These are phyloP conservation scores for Pinus tabuliformis DNA, from an alignment of 75 land plant genomes.

Conservation along the genomic window DNA sequence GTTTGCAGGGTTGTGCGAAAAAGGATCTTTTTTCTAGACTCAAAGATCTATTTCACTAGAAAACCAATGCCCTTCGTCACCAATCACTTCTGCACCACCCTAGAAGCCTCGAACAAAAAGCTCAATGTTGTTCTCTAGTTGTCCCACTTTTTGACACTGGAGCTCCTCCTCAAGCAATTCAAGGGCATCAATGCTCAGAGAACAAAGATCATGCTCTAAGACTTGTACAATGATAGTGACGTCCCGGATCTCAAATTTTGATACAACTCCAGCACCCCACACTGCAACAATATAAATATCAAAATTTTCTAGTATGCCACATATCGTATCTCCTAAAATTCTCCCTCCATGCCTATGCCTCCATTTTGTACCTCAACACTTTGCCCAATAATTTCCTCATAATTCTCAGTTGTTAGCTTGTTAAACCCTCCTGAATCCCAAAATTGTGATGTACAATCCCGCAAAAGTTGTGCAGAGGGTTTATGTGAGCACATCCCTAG, in stretches of 20 bases:
- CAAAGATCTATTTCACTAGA: not conserved
- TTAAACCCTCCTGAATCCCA: slow-evolving; percentile 21
- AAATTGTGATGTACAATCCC: slow-evolving; percentile 20
- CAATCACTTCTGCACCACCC: not conserved
- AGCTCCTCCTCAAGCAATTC: slow-evolving; percentile 9
- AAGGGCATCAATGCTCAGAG: not conserved
- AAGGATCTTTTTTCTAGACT: not conserved
- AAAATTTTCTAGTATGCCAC: too few species aligned
- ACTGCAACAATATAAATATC: too few species aligned
- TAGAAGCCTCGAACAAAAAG: slow-evolving; percentile 5
- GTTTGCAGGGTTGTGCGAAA: too few species aligned
- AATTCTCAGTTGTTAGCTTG: slow-evolving; percentile 17
- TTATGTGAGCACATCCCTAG: slow-evolving; percentile 14
- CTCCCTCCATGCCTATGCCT: slow-evolving; percentile 13
- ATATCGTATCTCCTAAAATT: too few species aligned
- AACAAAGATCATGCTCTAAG: slow-evolving; percentile 11
- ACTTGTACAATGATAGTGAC: slow-evolving; percentile 8
- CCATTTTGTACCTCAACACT: slow-evolving; percentile 22
- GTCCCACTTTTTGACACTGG: slow-evolving; percentile 3
- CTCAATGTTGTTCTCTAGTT: not conserved
- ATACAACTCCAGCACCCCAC: not conserved
- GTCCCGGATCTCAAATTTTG: slow-evolving; percentile 10
- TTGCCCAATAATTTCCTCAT: slow-evolving; percentile 21
- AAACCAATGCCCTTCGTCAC: not conserved
- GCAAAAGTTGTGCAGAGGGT: not conserved